Conservation (phyloP, 768 basidiomycete species). For the Auricularia cornea region DNA sequence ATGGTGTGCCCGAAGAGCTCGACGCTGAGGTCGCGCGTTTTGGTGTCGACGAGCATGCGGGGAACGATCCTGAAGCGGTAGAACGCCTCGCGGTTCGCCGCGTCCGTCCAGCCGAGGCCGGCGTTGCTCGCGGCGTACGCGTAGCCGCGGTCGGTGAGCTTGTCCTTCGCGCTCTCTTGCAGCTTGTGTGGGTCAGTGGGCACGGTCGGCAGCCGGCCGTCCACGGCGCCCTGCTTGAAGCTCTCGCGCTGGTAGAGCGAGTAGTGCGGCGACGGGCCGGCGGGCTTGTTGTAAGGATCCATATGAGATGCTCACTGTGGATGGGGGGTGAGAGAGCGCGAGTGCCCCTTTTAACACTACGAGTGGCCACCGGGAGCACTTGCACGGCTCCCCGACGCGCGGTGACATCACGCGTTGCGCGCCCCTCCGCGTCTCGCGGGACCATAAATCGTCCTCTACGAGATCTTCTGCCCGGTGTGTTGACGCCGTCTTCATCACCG, state of each 20-base stretch:
- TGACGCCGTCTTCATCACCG: too few species aligned
- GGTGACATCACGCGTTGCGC: too few species aligned
- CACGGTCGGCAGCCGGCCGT: slow-evolving; percentile 30
- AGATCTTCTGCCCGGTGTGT: too few species aligned
- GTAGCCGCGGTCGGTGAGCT: slow-evolving; percentile 38
- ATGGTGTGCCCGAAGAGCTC: slow-evolving; percentile 40
- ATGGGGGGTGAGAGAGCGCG: neutral
- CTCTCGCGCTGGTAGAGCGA: slow-evolving; percentile 44
- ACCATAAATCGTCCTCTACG: too few species aligned
- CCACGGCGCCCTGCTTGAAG: slow-evolving; percentile 33
- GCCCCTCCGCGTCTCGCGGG: too few species aligned
- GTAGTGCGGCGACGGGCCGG: slow-evolving; percentile 41
- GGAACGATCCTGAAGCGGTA: slow-evolving; percentile 49
- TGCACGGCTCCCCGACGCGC: too few species aligned
- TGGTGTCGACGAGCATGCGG: slow-evolving; percentile 45
- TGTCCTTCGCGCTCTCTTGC: slow-evolving; percentile 31
- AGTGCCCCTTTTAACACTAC: neutral
- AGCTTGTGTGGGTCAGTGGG: slow-evolving; percentile 38
- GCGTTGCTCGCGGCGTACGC: slow-evolving; percentile 48
- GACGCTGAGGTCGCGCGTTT: slow-evolving; percentile 37
- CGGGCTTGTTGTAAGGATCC: slow-evolving; percentile 41
- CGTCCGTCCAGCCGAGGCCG: slow-evolving; percentile 43
- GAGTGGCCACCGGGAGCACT: too few species aligned
- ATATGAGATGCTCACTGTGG: slow-evolving; percentile 13
- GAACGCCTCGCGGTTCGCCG: slow-evolving; percentile 45